These are phyloP conservation scores for Cryoendolithus antarcticus DNA, from an alignment of 2,329 filamentous ascomycete genomes.

Conservation along the genomic window DNA sequence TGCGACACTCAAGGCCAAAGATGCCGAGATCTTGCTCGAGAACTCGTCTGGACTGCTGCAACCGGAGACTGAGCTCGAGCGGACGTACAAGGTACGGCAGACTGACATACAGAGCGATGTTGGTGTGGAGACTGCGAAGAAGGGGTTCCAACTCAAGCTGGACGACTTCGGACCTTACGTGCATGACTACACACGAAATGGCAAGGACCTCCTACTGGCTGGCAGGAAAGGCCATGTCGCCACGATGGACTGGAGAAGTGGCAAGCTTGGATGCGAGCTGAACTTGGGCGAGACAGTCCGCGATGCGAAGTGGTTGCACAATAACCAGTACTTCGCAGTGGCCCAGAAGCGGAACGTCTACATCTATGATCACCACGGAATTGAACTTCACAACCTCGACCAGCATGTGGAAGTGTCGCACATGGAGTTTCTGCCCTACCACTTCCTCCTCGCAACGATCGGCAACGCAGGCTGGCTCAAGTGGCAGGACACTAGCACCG, in stretches of 20 bases:
- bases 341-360: slow-evolving; percentile 95
- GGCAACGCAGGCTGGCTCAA: slow-evolving; percentile 74
- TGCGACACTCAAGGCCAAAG: slow-evolving; percentile 73
- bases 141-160: slow-evolving; percentile 80
- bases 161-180: slow-evolving; percentile 75
- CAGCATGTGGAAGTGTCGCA: slow-evolving; percentile 85
- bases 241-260: slow-evolving; percentile 90
- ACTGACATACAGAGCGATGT: slow-evolving; percentile 68
- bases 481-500: slow-evolving; percentile 92
- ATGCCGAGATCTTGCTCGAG: slow-evolving; percentile 88
- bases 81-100: slow-evolving; percentile 86
- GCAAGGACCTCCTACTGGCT: slow-evolving; percentile 70
- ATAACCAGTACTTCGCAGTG: slow-evolving; percentile 87
- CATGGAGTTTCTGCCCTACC: slow-evolving; percentile 93
- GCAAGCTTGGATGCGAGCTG: slow-evolving; percentile 80
- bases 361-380: slow-evolving; percentile 84
- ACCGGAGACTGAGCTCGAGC: slow-evolving; percentile 74
- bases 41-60: slow-evolving; percentile 77
- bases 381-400: slow-evolving; percentile 82
- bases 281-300: slow-evolving; percentile 83
- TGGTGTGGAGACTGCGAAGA: slow-evolving; percentile 74
- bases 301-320: slow-evolving; percentile 85
- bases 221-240: slow-evolving; percentile 91
- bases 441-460: slow-evolving; percentile 81
- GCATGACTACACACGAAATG: slow-evolving; percentile 82